phyloP scores from a whole-genome alignment of 2,329 filamentous ascomycete species.

The Penicillium thymicola region DNA sequence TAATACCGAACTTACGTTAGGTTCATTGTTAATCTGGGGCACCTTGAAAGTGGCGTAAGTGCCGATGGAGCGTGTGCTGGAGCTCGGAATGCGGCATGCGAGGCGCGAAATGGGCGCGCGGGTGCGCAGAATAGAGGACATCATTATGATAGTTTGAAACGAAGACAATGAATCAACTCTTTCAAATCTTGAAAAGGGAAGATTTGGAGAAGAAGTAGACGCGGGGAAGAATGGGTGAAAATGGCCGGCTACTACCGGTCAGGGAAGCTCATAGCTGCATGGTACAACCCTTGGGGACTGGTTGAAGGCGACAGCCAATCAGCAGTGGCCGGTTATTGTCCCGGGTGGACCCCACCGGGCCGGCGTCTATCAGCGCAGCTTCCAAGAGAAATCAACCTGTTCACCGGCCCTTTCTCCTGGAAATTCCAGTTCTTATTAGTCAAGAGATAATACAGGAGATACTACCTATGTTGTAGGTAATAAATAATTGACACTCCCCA shows the following conservation, averaged over 20 bases:
- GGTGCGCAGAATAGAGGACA: constrained; percentile 29
- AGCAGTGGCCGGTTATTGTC: constrained; percentile 9
- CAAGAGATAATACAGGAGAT: not conserved
- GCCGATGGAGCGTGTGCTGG: constrained; percentile 36
- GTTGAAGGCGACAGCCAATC: constrained; percentile 2
- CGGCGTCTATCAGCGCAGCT: not conserved
- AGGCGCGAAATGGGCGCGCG: constrained; percentile 25
- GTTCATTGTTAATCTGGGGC: constrained; percentile 84
- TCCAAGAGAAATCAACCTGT: not conserved
- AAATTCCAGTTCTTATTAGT: not conserved
- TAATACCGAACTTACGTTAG: constrained; percentile 67
- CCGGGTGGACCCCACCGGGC: constrained; percentile 16
- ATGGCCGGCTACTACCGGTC: constrained; percentile 22
- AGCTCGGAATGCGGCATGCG: constrained; percentile 19
- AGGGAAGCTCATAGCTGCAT: not conserved
- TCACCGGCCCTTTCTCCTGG: not conserved
- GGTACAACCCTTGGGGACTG: not conserved
- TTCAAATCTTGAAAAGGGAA: not conserved
- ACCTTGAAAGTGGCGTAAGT: constrained; percentile 82
- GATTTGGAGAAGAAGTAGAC: constrained; percentile 11
- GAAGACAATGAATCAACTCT: not conserved
- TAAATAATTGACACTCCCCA: not conserved
- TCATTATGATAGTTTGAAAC: constrained; percentile 22
- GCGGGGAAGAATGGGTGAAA: constrained; percentile 28
- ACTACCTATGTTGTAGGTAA: too few relatives aligned